Evolutionary conservation across 1,139 yeast species (phyloP).

Genomic region (Saccharomyces pastorianus): DNA sequence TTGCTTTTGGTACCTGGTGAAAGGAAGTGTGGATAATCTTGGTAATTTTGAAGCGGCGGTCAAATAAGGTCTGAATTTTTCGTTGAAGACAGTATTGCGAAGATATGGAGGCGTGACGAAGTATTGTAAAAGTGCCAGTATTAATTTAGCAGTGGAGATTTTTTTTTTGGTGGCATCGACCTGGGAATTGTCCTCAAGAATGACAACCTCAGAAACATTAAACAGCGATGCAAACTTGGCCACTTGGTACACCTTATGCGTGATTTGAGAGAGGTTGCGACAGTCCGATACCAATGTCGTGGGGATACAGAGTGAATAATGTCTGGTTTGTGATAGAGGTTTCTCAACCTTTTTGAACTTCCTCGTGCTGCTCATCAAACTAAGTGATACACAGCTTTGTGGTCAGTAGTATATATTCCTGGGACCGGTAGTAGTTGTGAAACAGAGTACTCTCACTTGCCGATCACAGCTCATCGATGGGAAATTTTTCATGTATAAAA

Average conservation of each 20-base stretch:
- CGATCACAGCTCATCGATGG: background rate
- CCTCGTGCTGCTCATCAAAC: constrained; percentile 3
- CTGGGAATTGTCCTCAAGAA: constrained; percentile 41
- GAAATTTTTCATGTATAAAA: background rate
- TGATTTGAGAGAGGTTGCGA: constrained; percentile 60
- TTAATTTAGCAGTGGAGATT: constrained; percentile 40
- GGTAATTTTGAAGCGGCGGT: constrained; percentile 65
- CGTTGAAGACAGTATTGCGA: constrained; percentile 53
- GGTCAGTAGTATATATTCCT: background rate
- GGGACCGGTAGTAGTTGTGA: no score
- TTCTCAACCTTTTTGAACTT: constrained; percentile 22
- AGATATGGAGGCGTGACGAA: constrained; percentile 84
- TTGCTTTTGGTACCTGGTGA: constrained; percentile 43
- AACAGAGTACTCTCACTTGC: background rate
- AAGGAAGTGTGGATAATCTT: constrained; percentile 63
- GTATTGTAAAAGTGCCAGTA: constrained; percentile 69
- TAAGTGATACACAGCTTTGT: background rate
- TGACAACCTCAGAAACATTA: constrained; percentile 63
- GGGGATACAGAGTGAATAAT: constrained; percentile 55
- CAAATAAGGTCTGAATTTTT: constrained; percentile 40
- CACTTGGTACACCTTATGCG: constrained; percentile 65
- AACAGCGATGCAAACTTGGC: constrained; percentile 66
- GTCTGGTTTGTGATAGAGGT: constrained; percentile 21
- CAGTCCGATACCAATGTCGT: constrained; percentile 55
- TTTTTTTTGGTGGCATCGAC: constrained; percentile 10